Evolutionary conservation across 116 monocot species (phyloP).

Genomic region (Papilionanthe hybrid): DNA sequence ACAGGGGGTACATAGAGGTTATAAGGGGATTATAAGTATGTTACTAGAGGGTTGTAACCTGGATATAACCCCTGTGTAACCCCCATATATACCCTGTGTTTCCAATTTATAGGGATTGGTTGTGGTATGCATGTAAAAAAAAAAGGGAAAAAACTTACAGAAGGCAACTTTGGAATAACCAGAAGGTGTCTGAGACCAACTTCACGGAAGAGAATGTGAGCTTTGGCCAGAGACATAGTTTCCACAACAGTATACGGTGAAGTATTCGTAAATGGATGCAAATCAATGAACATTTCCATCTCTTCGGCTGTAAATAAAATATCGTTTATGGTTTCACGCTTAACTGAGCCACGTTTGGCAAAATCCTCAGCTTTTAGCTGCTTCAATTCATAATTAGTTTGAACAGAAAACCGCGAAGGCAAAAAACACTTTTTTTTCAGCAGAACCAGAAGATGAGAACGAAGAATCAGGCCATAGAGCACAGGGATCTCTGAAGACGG

Average conservation of each 20-base stretch:
- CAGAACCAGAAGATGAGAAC: slow-evolving; percentile 73
- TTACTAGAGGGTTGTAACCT: no score
- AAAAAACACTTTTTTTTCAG: slow-evolving; percentile 65
- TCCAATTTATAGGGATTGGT: no score
- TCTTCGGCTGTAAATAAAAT: slow-evolving; percentile 52
- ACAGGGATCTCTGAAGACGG: slow-evolving; percentile 43
- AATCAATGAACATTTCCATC: slow-evolving; percentile 86
- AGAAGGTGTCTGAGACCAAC: slow-evolving; percentile 83
- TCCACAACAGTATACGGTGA: slow-evolving; percentile 93
- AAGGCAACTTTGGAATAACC: slow-evolving; percentile 63
- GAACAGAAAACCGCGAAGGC: slow-evolving; percentile 5
- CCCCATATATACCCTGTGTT: no score
- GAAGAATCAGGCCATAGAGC: slow-evolving; percentile 61
- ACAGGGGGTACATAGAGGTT: no score
- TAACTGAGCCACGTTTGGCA: slow-evolving; percentile 60
- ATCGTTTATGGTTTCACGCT: slow-evolving; percentile 51
- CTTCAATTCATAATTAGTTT: slow-evolving; percentile 7
- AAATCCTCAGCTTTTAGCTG: slow-evolving; percentile 61
- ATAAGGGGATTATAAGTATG: no score
- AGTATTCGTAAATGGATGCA: slow-evolving; percentile 81
- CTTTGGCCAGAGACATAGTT: slow-evolving; percentile 93
- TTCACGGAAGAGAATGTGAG: slow-evolving; percentile 80
- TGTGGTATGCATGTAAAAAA: slow-evolving; percentile 8
- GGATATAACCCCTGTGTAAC: no score
- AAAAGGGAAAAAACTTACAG: slow-evolving; percentile 41